These are phyloP conservation scores for Pseudogymnoascus sp. DNA, from an alignment of 2,329 filamentous ascomycete species.

Conservation along the genomic window DNA sequence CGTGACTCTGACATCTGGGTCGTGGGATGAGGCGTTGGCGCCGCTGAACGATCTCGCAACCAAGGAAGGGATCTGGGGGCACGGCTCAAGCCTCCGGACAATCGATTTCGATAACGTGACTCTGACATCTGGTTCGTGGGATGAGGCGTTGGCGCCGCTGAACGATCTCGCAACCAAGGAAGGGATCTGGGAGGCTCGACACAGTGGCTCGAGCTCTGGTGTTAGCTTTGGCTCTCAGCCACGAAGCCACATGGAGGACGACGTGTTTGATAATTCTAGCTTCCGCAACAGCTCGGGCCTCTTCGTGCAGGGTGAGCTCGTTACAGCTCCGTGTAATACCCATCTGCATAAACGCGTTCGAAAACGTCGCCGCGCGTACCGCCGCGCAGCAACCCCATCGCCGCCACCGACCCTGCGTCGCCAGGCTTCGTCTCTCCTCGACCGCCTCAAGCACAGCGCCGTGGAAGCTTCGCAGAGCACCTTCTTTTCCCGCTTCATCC, in stretches of 20 bases:
- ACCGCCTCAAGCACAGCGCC: background rate
- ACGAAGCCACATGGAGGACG: slow-evolving; percentile 8
- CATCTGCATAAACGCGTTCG: slow-evolving; percentile 1
- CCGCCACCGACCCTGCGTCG: background rate
- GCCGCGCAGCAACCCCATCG: slow-evolving; percentile 1
- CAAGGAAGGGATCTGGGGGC: slow-evolving; percentile 26
- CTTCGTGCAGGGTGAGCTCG: background rate
- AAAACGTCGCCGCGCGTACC: background rate
- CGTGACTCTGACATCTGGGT: slow-evolving; percentile 60
- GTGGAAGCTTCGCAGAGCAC: slow-evolving; percentile 1
- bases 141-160: slow-evolving; percentile 70
- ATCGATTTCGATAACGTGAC: slow-evolving; percentile 73
- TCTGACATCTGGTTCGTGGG: slow-evolving; percentile 66
- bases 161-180: slow-evolving; percentile 23
- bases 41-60: slow-evolving; percentile 42
- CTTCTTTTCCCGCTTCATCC: background rate
- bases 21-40: slow-evolving; percentile 75
- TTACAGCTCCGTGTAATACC: background rate
- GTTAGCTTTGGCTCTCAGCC: background rate
- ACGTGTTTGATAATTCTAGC: background rate
- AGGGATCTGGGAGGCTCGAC: slow-evolving; percentile 9
- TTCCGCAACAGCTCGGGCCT: background rate
- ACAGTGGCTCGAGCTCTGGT: slow-evolving; percentile 13
- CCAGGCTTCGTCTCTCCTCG: background rate
- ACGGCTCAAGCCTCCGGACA: slow-evolving; percentile 61